Evolutionary conservation across 345 rosid species (phyloP), one percentile per base, ranked within the genome.

Genomic region (Eutrema yunnanense): DNA sequence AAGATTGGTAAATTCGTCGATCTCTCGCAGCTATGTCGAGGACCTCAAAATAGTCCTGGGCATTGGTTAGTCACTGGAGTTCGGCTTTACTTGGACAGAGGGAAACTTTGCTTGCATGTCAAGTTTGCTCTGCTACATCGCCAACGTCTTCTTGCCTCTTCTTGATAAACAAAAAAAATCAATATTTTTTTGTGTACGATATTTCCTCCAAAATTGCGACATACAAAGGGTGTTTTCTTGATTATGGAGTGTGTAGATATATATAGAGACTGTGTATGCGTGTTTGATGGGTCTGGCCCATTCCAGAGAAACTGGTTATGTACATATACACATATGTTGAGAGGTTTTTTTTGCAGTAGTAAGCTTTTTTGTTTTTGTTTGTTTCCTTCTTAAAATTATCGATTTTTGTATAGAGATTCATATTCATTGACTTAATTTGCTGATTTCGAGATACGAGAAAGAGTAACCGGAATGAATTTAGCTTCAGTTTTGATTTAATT

Each of bases 31-130:
- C 34, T 83, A 59, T 88, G 87, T 63, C 83, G 79, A 78, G 97
- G 97, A 34, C 96, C 99, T 8, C 86, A 82, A 71, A 86, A 95
- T 61, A 84, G 84, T 52, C 99, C 99, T 3, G 99, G 99, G 29
- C 89, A 95, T 72, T 95, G 99, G 99, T 67, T 92, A 49, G 90
- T 88, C 12, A 92, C 93, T 3, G 97, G 94, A 38, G 93, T 89
- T 49, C 81, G 80, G 82, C 79, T 95, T 55, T 81, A 88, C 8
- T 43, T 88, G 77, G 93, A 89, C 30, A 87, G 77, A 62, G 96
- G 97, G 12, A 95, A 92, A 80, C 86, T 92, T 19, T 80, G 88
- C 68, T 53, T 92, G 41, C 90, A 83, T 16, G 97, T 87, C 37
- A 92, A 92, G 82, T 95, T 95, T 73, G 83, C 96, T 32, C 75